Percentiles rank a stretch among this genome's conserved stretches.
Evolutionary conservation across 768 basidiomycete genomes (phyloP).

Genomic region (Xerocomellus amylosporus): DNA sequence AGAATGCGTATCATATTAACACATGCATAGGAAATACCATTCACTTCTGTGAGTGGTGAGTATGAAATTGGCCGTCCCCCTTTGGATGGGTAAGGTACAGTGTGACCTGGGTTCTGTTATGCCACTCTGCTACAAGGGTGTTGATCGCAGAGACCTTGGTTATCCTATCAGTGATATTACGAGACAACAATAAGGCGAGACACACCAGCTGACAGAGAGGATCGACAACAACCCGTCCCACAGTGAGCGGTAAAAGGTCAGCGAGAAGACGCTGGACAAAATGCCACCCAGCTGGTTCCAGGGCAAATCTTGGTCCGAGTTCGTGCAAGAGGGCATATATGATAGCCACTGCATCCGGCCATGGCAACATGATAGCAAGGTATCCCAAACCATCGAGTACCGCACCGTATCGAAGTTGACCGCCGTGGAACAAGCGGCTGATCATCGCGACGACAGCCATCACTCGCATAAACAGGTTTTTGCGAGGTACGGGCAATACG

Average conservation of each 20-base stretch:
- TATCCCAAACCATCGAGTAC: conserved; percentile 5
- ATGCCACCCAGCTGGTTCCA: conserved; percentile 5
- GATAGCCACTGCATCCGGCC: conserved; percentile 17
- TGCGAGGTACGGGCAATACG: not conserved
- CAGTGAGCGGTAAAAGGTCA: conserved; percentile 5
- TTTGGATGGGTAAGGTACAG: conserved; percentile 5
- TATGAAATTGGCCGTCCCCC: not conserved
- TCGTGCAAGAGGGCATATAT: conserved; percentile 13
- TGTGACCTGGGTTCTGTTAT: not conserved
- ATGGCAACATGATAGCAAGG: conserved; percentile 16
- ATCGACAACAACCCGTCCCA: not conserved
- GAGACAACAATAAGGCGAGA: not conserved
- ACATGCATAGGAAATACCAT: not conserved
- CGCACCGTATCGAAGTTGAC: conserved; percentile 6
- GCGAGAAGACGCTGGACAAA: conserved; percentile 15
- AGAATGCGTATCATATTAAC: conserved; percentile 4
- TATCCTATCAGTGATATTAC: not conserved
- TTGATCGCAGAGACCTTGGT: conserved; percentile 16
- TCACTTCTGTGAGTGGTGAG: conserved; percentile 1
- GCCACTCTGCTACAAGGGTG: conserved; percentile 9
- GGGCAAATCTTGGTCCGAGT: conserved; percentile 18
- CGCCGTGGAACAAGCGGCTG: conserved; percentile 11
- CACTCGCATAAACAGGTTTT: conserved; percentile 11
- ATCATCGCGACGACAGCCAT: conserved; percentile 18
- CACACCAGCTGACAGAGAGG: conserved; percentile 20